Evolutionary conservation across 2,329 filamentous ascomycete species (phyloP), one percentile per base, ranked within the genome.

Genomic region (Penicillium sp.): DNA sequence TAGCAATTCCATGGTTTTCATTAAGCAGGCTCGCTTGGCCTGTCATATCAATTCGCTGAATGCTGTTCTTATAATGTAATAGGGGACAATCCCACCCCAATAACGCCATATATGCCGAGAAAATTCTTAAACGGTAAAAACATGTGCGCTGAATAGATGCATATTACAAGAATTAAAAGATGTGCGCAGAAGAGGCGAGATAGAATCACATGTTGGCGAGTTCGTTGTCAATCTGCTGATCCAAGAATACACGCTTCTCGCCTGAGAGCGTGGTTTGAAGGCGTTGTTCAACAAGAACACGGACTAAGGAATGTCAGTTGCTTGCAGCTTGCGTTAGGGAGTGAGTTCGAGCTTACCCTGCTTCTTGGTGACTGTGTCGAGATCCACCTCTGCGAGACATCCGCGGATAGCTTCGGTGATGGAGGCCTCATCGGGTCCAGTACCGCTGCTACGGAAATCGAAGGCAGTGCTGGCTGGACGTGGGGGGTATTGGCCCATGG

Each of bases 291-390:
- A 96, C 92, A 45, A 98, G 83, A 3, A 90, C 93, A 50, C 90
- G 84, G 55, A 95, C 89, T 79, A 37, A 26, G 14, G 19, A 6
- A 31, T 41, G 49, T 64, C 55, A 60, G 58, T 51, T 46, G n/a
- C 8, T 43, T n/a, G 14, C 13, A 16, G 19, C n/a, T 21, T 19
- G 13, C 11, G 11, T 35, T 14, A 27, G 29, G 13, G 22, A 22
- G 5, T 16, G n/a, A 24, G 16, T 33, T 13, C 19, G 9, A 39
- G 71, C 74, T 79, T 79, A 72, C 86, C 78, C 78, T 98, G 93
- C 80, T 99, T 99, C 86, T 98, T 99, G 7, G 95, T 99, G 48
- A 98, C 91, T n/a, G 85, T 93, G 73, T 99, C 95, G 43, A 99
- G 82, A 74, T 99, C 93, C 0, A 97, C 92, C 69, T 97, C 93